phyloP scores from a whole-genome alignment of 2,329 filamentous ascomycete genomes.

The Cercospora canescens region DNA sequence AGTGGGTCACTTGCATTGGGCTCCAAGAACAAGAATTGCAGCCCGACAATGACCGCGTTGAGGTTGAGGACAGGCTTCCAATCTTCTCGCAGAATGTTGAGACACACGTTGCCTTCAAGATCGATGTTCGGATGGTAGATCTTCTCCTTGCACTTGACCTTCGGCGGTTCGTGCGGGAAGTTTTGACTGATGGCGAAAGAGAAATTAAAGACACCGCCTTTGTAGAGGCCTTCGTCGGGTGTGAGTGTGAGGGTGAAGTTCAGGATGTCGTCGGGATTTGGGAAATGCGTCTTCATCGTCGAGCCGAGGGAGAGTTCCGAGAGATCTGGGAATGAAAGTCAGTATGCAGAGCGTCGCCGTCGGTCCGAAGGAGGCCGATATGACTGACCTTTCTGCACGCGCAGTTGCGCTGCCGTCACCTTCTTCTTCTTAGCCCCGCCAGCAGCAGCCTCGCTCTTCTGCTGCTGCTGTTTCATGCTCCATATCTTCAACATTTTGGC shows the following conservation, averaged over 20 bases:
- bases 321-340: conserved; percentile 58
- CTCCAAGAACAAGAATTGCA: conserved; percentile 96
- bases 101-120: conserved; percentile 92
- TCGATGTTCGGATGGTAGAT: conserved; percentile 99
- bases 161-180: conserved; percentile 96
- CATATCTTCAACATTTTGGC: conserved; percentile 96
- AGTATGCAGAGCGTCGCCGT: neutral
- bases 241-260: conserved; percentile 81
- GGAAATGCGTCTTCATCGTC: conserved; percentile 80
- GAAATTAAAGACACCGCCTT: conserved; percentile 83
- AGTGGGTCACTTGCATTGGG: conserved; percentile 96
- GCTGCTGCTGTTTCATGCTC: conserved; percentile 96
- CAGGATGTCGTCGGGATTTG: conserved; percentile 80
- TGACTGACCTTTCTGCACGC: conserved; percentile 86
- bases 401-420: conserved; percentile 91
- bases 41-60: conserved; percentile 91
- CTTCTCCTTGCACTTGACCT: conserved; percentile 95
- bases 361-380: neutral
- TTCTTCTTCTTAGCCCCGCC: conserved; percentile 88
- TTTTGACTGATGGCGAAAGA: conserved; percentile 89
- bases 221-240: conserved; percentile 87
- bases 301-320: conserved; percentile 75
- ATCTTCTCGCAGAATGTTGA: conserved; percentile 96
- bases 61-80: conserved; percentile 98
- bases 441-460: conserved; percentile 84